Percentiles rank a stretch among this genome's conserved stretches.
Conservation (phyloP, 495 filamentous ascomycete genomes). For the Penicillium alfredii region DNA sequence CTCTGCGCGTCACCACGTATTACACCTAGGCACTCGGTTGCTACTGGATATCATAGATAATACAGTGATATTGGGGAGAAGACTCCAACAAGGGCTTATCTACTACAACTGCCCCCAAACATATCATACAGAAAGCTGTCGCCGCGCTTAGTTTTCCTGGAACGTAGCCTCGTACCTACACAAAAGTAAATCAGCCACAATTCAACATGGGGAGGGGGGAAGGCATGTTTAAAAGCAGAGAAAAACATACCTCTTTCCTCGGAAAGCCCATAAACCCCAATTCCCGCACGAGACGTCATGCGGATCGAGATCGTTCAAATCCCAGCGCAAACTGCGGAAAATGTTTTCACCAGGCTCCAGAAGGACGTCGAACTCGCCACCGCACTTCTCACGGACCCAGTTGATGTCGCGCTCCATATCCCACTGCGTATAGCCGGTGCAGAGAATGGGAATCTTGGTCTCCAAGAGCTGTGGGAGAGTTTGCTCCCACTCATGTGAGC, state of each 20-base stretch:
- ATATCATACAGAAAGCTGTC: conserved; percentile 22
- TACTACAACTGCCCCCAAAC: conserved; percentile 3
- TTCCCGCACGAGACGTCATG: conserved; percentile 93
- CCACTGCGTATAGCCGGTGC: conserved; percentile 90
- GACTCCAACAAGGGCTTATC: conserved; percentile 5
- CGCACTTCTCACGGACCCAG: conserved; percentile 78
- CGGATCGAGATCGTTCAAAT: conserved; percentile 92
- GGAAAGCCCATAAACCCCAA: conserved; percentile 94
- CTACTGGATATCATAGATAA: too few relatives aligned
- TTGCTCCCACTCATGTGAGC: conserved; percentile 85
- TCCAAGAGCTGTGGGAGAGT: conserved; percentile 84
- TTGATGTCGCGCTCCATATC: conserved; percentile 89
- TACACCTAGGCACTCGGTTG: too few relatives aligned
- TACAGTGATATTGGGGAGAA: neutral
- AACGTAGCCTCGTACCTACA: conserved; percentile 40
- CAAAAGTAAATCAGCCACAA: conserved; percentile 6
- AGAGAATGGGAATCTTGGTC: conserved; percentile 90
- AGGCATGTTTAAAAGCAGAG: too few relatives aligned
- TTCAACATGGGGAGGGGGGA: too few relatives aligned
- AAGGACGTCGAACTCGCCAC: conserved; percentile 85
- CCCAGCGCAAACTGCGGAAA: conserved; percentile 94
- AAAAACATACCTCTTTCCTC: conserved; percentile 82
- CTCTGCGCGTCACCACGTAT: too few relatives aligned
- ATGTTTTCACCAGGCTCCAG: conserved; percentile 89
- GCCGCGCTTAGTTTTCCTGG: conserved; percentile 13